phyloP scores from a whole-genome alignment of 23 red algal genomes.

The Gracilaria domingensis region DNA sequence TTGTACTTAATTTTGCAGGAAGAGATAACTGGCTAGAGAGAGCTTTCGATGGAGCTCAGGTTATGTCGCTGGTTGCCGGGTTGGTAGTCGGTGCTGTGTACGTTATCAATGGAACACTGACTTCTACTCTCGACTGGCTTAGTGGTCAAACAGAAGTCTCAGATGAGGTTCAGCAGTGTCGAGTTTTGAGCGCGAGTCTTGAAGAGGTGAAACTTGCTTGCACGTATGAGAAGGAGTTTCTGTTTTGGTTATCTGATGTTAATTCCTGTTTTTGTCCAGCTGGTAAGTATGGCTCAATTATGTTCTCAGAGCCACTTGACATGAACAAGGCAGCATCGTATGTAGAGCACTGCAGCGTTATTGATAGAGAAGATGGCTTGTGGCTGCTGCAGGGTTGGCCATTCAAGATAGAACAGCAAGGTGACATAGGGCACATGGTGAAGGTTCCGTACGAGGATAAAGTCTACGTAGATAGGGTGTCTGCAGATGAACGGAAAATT shows the following conservation, averaged over 20 bases:
- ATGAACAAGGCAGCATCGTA: not conserved
- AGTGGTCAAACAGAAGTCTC: not conserved
- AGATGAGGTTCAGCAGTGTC: not conserved
- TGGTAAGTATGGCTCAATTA: slow-evolving; percentile 16
- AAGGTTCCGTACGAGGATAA: slow-evolving; percentile 28
- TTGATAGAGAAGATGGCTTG: slow-evolving; percentile 1
- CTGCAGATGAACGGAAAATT: not conserved
- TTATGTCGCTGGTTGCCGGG: not conserved
- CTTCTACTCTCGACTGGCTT: slow-evolving; percentile 23
- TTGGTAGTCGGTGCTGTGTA: not conserved
- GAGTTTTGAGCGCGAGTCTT: not conserved
- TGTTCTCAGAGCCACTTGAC: slow-evolving; percentile 25
- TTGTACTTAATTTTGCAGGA: not conserved
- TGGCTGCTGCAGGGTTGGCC: slow-evolving; percentile 17
- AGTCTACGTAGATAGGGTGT: too few relatives aligned
- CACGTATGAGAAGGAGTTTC: slow-evolving; percentile 16
- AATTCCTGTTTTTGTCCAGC: slow-evolving; percentile 28
- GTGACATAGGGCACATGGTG: slow-evolving; percentile 6
- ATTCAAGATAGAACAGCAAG: slow-evolving; percentile 1
- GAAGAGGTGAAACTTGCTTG: slow-evolving; percentile 1
- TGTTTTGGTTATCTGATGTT: not conserved
- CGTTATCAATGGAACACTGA: slow-evolving; percentile 19
- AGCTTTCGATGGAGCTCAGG: slow-evolving; percentile 11
- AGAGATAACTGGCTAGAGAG: slow-evolving; percentile 17
- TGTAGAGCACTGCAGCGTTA: slow-evolving; percentile 18